Evolutionary conservation across 2,329 filamentous ascomycete genomes (phyloP).

Genomic region (Ophiostoma sp.): DNA sequence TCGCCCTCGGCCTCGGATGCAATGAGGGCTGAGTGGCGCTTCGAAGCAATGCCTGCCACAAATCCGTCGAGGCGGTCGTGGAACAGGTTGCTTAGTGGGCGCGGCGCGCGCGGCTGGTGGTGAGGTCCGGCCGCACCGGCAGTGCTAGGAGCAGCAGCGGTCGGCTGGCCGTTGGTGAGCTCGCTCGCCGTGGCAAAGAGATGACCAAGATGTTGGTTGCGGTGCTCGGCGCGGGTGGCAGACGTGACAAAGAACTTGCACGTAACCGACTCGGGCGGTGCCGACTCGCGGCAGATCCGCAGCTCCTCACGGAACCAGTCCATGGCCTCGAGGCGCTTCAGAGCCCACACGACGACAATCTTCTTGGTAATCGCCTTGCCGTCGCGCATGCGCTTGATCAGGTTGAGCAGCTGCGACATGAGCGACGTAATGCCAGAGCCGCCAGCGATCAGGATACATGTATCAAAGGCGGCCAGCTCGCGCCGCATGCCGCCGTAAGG

Average conservation of each 20-base stretch:
- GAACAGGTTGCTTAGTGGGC: constrained; percentile 67
- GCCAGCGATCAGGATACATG: constrained; percentile 86
- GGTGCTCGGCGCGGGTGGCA: constrained; percentile 52
- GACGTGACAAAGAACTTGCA: constrained; percentile 94
- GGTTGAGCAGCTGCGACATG: constrained; percentile 80
- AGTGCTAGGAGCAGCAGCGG: background rate
- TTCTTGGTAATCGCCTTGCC: constrained; percentile 88
- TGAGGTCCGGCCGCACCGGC: constrained; percentile 21
- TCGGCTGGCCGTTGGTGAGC: background rate
- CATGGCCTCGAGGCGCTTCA: constrained; percentile 87
- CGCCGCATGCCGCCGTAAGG: constrained; percentile 93
- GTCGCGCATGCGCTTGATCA: constrained; percentile 96
- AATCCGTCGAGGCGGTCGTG: constrained; percentile 85
- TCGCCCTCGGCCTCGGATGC: constrained; percentile 75
- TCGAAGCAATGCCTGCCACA: constrained; percentile 78
- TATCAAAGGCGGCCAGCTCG: constrained; percentile 85
- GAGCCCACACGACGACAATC: constrained; percentile 87
- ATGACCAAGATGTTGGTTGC: constrained; percentile 36
- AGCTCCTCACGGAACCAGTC: constrained; percentile 97
- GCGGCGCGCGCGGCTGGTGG: constrained; percentile 44
- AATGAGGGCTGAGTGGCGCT: constrained; percentile 79
- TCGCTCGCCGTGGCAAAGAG: constrained; percentile 10
- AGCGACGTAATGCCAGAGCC: constrained; percentile 92
- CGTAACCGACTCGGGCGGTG: constrained; percentile 79
- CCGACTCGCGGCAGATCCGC: constrained; percentile 82